Percentiles rank a stretch among this genome's conserved stretches.
Conservation (phyloP, 805 yeast genomes). For the Ogataea pilisensis region DNA sequence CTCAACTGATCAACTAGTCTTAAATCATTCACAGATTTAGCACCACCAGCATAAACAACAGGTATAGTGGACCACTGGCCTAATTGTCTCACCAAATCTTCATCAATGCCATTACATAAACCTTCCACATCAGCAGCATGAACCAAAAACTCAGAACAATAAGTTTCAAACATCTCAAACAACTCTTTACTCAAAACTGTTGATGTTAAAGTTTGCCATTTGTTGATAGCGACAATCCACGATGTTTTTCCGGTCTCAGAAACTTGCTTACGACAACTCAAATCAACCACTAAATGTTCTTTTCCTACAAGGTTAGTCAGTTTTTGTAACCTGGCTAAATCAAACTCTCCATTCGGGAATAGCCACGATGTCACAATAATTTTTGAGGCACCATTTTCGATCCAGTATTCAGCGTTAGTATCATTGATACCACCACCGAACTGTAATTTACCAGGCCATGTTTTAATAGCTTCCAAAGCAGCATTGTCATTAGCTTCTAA, state of each 20-base stretch:
- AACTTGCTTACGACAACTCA: slow-evolving; percentile 65
- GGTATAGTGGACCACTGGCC: slow-evolving; percentile 78
- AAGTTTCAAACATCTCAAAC: slow-evolving; percentile 49
- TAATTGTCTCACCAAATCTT: slow-evolving; percentile 61
- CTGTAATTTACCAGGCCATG: slow-evolving; percentile 75
- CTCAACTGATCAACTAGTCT: slow-evolving; percentile 63
- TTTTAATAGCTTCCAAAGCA: slow-evolving; percentile 66
- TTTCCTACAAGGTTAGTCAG: slow-evolving; percentile 59
- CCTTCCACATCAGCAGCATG: slow-evolving; percentile 99
- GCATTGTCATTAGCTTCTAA: slow-evolving; percentile 73
- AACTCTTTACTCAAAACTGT: slow-evolving; percentile 51
- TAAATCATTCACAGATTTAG: slow-evolving; percentile 68
- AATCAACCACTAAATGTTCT: slow-evolving; percentile 72
- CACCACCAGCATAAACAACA: slow-evolving; percentile 97
- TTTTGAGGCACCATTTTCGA: slow-evolving; percentile 74
- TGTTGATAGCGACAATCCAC: slow-evolving; percentile 97
- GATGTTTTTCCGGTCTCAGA: slow-evolving; percentile 27
- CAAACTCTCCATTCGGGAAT: slow-evolving; percentile 61
- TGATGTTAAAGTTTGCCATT: slow-evolving; percentile 90
- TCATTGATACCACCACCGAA: slow-evolving; percentile 90
- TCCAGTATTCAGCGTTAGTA: slow-evolving; percentile 73
- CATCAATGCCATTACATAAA: slow-evolving; percentile 87
- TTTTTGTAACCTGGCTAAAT: slow-evolving; percentile 45
- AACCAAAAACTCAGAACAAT: slow-evolving; percentile 82
- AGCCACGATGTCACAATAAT: slow-evolving; percentile 91